phyloP scores from a whole-genome alignment of 192 early-diverging fungal species.

The Physocladia obscura region DNA sequence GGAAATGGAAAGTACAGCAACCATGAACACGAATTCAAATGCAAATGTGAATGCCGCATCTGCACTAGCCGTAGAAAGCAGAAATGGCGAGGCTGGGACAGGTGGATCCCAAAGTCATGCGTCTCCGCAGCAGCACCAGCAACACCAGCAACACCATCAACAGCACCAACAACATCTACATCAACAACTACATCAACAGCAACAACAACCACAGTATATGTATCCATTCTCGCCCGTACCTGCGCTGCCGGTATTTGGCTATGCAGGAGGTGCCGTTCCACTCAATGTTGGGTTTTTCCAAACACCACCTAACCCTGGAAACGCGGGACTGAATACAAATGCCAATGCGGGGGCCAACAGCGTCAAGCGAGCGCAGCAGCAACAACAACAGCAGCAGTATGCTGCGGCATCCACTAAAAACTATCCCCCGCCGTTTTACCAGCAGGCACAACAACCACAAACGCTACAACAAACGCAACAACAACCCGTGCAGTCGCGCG shows the following conservation, averaged over 20 bases:
- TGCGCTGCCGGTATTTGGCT: too few relatives aligned
- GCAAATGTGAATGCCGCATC: neutral
- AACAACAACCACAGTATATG: neutral
- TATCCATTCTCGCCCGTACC: too few relatives aligned
- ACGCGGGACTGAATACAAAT: neutral
- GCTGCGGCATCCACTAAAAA: neutral
- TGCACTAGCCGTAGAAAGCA: neutral
- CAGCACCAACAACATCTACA: neutral
- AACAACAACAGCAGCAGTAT: neutral
- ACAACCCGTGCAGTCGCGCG: neutral
- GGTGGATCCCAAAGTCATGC: neutral
- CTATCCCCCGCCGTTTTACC: neutral
- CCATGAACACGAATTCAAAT: too few relatives aligned
- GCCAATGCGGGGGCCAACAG: neutral
- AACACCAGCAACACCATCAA: neutral
- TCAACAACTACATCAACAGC: slow-evolving; percentile 1
- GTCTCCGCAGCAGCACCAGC: neutral
- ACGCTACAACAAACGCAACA: neutral
- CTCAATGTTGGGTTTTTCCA: too few relatives aligned
- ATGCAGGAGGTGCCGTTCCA: too few relatives aligned
- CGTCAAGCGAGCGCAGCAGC: neutral
- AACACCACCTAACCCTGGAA: too few relatives aligned
- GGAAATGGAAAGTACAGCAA: too few relatives aligned
- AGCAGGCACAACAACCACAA: slow-evolving; percentile 30
- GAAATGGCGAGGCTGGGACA: neutral